Conservation (phyloP, 257 asterid species). For the Coffea eugenioides region DNA sequence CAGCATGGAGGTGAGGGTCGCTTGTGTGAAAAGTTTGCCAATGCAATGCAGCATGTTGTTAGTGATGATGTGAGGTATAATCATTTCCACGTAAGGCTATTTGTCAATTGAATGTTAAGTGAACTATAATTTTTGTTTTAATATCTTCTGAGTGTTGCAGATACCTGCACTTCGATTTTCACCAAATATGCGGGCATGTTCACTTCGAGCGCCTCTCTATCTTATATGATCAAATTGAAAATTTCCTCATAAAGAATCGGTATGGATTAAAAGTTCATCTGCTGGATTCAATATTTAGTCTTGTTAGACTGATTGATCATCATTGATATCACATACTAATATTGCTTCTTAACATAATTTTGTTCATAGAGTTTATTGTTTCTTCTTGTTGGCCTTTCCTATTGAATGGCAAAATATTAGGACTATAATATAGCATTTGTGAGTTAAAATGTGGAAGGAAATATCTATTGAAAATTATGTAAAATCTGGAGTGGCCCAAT, state of each 20-base stretch:
- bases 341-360: neutral
- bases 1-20: slow-evolving; percentile 94
- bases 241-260: slow-evolving; percentile 75
- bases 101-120: slow-evolving; percentile 7
- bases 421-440: neutral
- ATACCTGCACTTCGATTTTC: slow-evolving; percentile 94
- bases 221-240: slow-evolving; percentile 74
- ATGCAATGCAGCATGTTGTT: slow-evolving; percentile 57
- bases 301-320: neutral
- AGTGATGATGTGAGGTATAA: slow-evolving; percentile 70
- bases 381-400: neutral
- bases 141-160: slow-evolving; percentile 40
- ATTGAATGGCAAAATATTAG: neutral
- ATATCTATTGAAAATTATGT: neutral
- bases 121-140: slow-evolving; percentile 19
- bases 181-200: slow-evolving; percentile 82
- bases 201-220: slow-evolving; percentile 81
- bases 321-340: neutral
- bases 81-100: slow-evolving; percentile 2
- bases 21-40: slow-evolving; percentile 57
- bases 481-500: neutral
- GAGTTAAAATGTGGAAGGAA: neutral
- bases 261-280: slow-evolving; percentile 18
- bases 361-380: neutral
- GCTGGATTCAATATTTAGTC: neutral